Evolutionary conservation across 495 filamentous ascomycete species (phyloP).

Genomic region (Neurospora terricola): DNA sequence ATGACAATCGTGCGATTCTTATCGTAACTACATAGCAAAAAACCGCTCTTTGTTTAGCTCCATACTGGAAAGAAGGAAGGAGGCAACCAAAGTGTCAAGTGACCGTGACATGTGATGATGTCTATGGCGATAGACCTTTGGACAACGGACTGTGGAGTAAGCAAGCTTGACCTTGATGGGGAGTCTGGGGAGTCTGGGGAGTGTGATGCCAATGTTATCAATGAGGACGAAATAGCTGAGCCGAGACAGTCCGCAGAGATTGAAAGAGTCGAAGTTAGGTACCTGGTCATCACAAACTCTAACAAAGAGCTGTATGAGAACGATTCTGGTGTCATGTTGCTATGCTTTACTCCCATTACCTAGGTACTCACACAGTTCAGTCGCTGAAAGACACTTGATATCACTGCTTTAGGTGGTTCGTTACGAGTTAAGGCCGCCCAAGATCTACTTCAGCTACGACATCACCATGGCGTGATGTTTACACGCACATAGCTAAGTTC

Average conservation of each 20-base stretch:
- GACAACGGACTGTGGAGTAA: not conserved
- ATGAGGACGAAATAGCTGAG: not conserved
- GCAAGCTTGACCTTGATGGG: not conserved
- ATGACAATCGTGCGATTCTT: not conserved
- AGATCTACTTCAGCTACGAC: not conserved
- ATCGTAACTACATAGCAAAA: not conserved
- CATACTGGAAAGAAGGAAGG: not conserved
- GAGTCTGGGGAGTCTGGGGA: not conserved
- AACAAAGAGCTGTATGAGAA: not conserved
- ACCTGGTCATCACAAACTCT: not conserved
- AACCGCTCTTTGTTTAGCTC: not conserved
- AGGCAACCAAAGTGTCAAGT: not conserved
- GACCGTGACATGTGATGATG: not conserved
- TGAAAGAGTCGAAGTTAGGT: not conserved
- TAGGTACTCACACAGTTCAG: accelerated
- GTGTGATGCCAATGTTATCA: not conserved
- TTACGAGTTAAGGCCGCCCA: not conserved
- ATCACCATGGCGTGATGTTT: not conserved
- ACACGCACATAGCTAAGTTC: not conserved
- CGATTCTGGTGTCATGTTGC: not conserved
- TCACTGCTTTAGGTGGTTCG: not conserved
- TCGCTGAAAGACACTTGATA: not conserved
- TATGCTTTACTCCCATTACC: not conserved
- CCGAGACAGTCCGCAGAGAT: not conserved
- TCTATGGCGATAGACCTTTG: not conserved